Evolutionary conservation across 2,329 filamentous ascomycete genomes (phyloP).

Genomic region (Emmonsiellopsis sp.): DNA sequence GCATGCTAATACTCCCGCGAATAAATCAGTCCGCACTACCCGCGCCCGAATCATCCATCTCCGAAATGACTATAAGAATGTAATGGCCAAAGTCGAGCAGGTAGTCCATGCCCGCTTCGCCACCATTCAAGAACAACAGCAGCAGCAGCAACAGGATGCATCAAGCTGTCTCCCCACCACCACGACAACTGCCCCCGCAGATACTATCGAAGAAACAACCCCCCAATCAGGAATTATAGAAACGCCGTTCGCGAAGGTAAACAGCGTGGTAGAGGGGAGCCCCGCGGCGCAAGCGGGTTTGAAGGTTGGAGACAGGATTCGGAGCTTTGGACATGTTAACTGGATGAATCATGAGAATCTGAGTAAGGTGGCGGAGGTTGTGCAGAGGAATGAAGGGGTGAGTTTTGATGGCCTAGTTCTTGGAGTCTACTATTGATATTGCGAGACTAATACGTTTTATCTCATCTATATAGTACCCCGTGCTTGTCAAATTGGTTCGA

Average conservation of each 20-base stretch:
- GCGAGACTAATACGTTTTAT: constrained; percentile 8
- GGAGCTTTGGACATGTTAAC: constrained; percentile 77
- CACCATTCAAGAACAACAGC: constrained; percentile 48
- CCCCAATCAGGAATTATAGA: constrained; percentile 34
- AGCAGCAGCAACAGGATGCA: constrained; percentile 16
- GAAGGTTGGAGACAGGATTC: constrained; percentile 69
- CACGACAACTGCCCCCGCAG: constrained; percentile 9
- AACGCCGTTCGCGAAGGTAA: constrained; percentile 78
- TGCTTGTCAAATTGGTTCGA: constrained; percentile 60
- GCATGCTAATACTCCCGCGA: constrained; percentile 10
- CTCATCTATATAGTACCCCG: constrained; percentile 50
- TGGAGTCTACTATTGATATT: neutral
- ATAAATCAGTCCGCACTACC: constrained; percentile 70
- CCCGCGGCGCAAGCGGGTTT: constrained; percentile 79
- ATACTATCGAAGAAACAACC: constrained; percentile 15
- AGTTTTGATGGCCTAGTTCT: constrained; percentile 32
- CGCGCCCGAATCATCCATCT: constrained; percentile 80
- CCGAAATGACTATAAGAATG: constrained; percentile 83
- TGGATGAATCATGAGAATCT: constrained; percentile 78
- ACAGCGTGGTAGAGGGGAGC: constrained; percentile 66
- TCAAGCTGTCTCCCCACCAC: neutral
- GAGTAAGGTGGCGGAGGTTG: constrained; percentile 76
- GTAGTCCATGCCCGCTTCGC: constrained; percentile 87
- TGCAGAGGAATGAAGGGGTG: constrained; percentile 84
- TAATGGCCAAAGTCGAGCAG: constrained; percentile 77